Evolutionary conservation across 441 rosid genomes (phyloP).

Genomic region (Mallotus japonicus): DNA sequence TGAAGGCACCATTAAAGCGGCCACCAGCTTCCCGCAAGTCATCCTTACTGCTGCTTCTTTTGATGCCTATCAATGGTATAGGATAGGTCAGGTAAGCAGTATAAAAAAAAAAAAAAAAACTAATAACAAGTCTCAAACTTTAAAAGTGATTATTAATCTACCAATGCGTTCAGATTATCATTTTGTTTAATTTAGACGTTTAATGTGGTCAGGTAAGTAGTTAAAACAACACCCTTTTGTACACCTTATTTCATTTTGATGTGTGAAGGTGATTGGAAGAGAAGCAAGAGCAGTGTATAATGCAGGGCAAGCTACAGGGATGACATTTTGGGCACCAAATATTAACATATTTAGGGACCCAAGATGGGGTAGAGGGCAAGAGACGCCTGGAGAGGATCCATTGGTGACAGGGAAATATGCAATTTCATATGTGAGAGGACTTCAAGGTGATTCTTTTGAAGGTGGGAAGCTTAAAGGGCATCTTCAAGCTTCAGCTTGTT

Average conservation of each 20-base stretch:
- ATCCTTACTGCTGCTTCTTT: constrained; percentile 90
- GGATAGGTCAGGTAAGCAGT: constrained; percentile 78
- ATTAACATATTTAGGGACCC: constrained; percentile 93
- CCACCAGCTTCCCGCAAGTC: constrained; percentile 96
- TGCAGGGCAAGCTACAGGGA: constrained; percentile 71
- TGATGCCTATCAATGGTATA: constrained; percentile 78
- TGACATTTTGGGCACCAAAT: constrained; percentile 96
- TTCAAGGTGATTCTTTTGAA: constrained; percentile 45
- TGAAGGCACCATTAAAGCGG: constrained; percentile 61
- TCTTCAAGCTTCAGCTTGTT: constrained; percentile 87
- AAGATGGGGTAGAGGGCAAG: constrained; percentile 97
- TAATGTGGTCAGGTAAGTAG: neutral
- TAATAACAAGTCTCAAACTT: neutral
- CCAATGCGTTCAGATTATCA: neutral
- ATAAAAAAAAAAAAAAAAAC: too few species aligned
- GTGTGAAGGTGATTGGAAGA: constrained; percentile 69
- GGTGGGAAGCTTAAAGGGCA: constrained; percentile 49
- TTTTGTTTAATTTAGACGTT: neutral
- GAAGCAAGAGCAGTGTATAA: constrained; percentile 95
- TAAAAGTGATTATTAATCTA: too few species aligned
- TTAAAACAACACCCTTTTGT: neutral
- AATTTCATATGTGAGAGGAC: constrained; percentile 73
- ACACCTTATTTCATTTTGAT: neutral
- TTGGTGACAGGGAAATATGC: constrained; percentile 74
- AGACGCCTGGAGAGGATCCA: constrained; percentile 98